Percentiles rank a stretch among this genome's conserved stretches.
Conservation (phyloP, 2,329 filamentous ascomycete species). For the Microcyclosporella mali region DNA sequence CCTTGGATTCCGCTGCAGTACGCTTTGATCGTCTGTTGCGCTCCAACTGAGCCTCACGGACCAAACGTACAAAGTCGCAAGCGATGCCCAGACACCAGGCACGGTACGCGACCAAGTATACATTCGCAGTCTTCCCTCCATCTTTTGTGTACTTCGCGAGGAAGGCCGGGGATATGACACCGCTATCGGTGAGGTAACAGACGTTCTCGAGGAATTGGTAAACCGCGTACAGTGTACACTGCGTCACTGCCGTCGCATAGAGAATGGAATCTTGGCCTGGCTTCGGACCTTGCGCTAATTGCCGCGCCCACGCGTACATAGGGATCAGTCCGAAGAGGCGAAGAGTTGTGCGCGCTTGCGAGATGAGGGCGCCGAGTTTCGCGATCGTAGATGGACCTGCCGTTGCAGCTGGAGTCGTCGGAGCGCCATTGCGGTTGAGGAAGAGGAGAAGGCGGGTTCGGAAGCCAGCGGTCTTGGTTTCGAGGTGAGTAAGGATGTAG, state of each 20-base stretch:
- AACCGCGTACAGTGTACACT: constrained; percentile 38
- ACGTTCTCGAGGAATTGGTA: constrained; percentile 43
- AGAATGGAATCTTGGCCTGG: constrained; percentile 37
- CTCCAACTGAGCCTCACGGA: constrained; percentile 39
- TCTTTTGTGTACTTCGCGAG: constrained; percentile 31
- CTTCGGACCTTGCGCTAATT: constrained; percentile 37
- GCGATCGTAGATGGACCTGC: constrained; percentile 26
- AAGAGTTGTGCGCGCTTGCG: constrained; percentile 39
- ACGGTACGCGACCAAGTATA: constrained; percentile 39
- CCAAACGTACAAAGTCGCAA: constrained; percentile 40
- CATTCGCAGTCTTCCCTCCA: constrained; percentile 30
- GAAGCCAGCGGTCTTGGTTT: constrained; percentile 34
- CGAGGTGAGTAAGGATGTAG: constrained; percentile 41
- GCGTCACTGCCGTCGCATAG: constrained; percentile 37
- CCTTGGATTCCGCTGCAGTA: constrained; percentile 20
- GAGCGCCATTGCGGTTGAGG: constrained; percentile 23
- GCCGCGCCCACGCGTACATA: constrained; percentile 41
- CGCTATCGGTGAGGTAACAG: constrained; percentile 38
- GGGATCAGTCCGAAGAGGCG: constrained; percentile 40
- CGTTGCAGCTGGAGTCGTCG: constrained; percentile 14
- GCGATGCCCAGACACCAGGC: constrained; percentile 40
- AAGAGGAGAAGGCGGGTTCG: constrained; percentile 31
- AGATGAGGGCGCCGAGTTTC: constrained; percentile 36
- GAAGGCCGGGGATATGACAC: constrained; percentile 32
- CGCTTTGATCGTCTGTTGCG: constrained; percentile 27